phyloP scores from a whole-genome alignment of 441 rosid species.

The Populus tomentosa region DNA sequence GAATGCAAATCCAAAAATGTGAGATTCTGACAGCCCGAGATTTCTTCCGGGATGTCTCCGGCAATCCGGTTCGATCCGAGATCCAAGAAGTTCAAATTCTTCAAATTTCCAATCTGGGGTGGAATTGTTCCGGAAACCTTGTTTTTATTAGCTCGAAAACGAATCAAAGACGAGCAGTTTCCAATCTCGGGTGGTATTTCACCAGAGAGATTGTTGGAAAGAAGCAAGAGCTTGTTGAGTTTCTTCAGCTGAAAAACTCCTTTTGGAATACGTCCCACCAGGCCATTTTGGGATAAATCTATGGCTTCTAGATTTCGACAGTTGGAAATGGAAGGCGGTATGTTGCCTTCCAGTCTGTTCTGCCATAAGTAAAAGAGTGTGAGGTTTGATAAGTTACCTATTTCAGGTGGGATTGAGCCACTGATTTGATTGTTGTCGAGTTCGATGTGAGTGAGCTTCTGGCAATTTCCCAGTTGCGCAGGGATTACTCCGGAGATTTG shows the following conservation, averaged over 20 bases:
- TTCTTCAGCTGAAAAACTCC: conserved; percentile 54
- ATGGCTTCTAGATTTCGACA: conserved; percentile 53
- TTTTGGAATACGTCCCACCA: conserved; percentile 58
- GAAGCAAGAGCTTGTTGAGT: conserved; percentile 59
- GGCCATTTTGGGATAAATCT: conserved; percentile 56
- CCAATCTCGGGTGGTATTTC: conserved; percentile 50
- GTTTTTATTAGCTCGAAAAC: conserved; percentile 54
- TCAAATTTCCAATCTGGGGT: conserved; percentile 42
- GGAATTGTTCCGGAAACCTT: conserved; percentile 50
- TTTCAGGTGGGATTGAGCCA: conserved; percentile 51
- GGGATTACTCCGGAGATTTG: conserved; percentile 80
- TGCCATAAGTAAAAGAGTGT: conserved; percentile 61
- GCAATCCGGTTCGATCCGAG: conserved; percentile 49
- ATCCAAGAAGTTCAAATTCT: conserved; percentile 56
- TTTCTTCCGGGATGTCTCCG: conserved; percentile 45
- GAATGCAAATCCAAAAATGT: conserved; percentile 66
- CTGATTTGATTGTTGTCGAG: conserved; percentile 75
- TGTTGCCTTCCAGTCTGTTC: conserved; percentile 59
- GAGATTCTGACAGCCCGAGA: conserved; percentile 53
- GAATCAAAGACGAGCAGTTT: conserved; percentile 49
- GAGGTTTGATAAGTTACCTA: conserved; percentile 48
- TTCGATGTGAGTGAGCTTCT: conserved; percentile 57
- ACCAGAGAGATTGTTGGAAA: conserved; percentile 59
- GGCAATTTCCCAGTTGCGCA: conserved; percentile 54
- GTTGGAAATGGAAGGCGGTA: conserved; percentile 51